phyloP scores from a whole-genome alignment of 2,329 filamentous ascomycete species.

The Macroventuria anomochaeta region DNA sequence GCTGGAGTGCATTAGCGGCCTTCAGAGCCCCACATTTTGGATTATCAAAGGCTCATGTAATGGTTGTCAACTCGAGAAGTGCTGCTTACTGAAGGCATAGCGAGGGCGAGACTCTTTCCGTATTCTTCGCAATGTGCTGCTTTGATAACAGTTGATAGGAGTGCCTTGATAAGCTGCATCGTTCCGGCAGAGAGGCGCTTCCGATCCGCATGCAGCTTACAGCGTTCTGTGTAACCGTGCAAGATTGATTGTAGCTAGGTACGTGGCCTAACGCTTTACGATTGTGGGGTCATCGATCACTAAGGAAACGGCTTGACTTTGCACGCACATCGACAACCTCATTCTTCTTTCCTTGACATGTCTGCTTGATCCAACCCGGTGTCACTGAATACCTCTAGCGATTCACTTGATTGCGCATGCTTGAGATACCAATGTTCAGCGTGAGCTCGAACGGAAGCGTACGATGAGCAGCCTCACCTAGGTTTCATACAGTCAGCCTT shows the following conservation, averaged over 20 bases:
- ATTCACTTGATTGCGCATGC: too few species aligned
- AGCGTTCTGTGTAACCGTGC: slow-evolving; percentile 25
- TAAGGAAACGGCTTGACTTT: background rate
- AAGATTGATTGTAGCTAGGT: background rate
- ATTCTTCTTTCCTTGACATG: background rate
- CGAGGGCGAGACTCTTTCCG: slow-evolving; percentile 8
- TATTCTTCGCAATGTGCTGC: background rate
- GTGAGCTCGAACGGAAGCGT: background rate
- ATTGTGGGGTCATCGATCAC: slow-evolving; percentile 20
- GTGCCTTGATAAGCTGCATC: slow-evolving; percentile 7
- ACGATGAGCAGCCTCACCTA: background rate
- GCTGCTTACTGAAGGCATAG: background rate
- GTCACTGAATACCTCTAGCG: too few species aligned
- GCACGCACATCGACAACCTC: slow-evolving; percentile 1
- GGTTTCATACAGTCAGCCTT: background rate
- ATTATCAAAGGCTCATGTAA: slow-evolving; percentile 25
- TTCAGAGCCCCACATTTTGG: background rate
- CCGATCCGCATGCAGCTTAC: slow-evolving; percentile 17
- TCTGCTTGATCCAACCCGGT: background rate
- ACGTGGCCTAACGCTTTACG: slow-evolving; percentile 22
- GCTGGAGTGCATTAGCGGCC: slow-evolving; percentile 15
- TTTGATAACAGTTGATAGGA: slow-evolving; percentile 1
- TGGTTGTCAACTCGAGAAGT: slow-evolving; percentile 14
- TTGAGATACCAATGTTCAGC: too few species aligned
- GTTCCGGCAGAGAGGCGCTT: slow-evolving; percentile 5